Evolutionary conservation across 2,329 filamentous ascomycete genomes (phyloP).

Genomic region (Cladosporium sp.): DNA sequence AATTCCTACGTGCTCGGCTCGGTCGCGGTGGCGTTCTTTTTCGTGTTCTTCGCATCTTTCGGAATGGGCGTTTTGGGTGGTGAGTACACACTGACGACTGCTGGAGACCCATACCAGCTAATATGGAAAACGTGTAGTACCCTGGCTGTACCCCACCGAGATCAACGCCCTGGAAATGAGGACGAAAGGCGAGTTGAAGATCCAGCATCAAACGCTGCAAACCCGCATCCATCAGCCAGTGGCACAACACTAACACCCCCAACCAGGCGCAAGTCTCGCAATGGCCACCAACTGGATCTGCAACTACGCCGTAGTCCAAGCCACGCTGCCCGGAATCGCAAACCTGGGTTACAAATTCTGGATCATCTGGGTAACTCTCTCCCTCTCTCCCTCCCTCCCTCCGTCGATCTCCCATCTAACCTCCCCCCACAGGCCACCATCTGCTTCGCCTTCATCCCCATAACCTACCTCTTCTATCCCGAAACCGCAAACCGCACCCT

Average conservation of each 20-base stretch:
- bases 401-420: neutral
- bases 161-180: constrained; percentile 26
- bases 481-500: constrained; percentile 49
- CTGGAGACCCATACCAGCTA: constrained; percentile 17
- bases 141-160: constrained; percentile 40
- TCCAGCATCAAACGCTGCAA: too few species aligned
- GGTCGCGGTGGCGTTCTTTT: constrained; percentile 47
- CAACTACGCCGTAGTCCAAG: constrained; percentile 28
- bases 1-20: constrained; percentile 43
- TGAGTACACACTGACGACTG: neutral
- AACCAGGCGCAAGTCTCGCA: constrained; percentile 20
- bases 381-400: neutral
- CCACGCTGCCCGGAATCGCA: constrained; percentile 29
- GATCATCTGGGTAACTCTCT: constrained; percentile 45
- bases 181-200: constrained; percentile 16
- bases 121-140: constrained; percentile 44
- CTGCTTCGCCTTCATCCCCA: constrained; percentile 50
- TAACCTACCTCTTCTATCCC: constrained; percentile 50
- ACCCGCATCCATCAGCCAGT: neutral
- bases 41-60: constrained; percentile 36
- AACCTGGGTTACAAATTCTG: constrained; percentile 52
- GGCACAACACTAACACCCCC: neutral
- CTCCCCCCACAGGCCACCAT: constrained; percentile 34
- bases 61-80: constrained; percentile 26
- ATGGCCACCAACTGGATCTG: constrained; percentile 50